Evolutionary conservation across 164 flowering plant species (phyloP).

Genomic region (Platanus orientalis): DNA sequence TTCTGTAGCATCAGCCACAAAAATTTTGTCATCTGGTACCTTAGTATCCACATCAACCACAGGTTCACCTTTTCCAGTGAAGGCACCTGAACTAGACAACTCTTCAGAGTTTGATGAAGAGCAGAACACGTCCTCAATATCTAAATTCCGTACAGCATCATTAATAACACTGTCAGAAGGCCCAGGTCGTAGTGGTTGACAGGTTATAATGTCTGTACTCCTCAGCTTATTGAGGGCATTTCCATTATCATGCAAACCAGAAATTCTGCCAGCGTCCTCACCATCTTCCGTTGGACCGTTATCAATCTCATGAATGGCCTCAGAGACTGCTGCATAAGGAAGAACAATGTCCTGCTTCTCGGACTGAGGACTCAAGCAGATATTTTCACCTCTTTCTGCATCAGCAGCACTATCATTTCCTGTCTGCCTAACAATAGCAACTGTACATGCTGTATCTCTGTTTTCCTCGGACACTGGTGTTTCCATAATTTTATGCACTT

Average conservation of each 20-base stretch:
- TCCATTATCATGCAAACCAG: neutral
- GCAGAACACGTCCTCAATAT: neutral
- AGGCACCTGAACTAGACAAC: constrained; percentile 2
- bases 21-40: constrained; percentile 5
- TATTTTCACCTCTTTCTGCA: constrained; percentile 1
- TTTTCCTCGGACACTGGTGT: constrained; percentile 1
- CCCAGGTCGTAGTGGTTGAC: neutral
- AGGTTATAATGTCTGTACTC: neutral
- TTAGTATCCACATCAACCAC: constrained; percentile 2
- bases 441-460: neutral
- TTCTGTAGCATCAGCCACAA: constrained; percentile 4
- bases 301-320: constrained; percentile 1
- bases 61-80: constrained; percentile 8
- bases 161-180: constrained; percentile 3
- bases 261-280: neutral
- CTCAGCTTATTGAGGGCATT: neutral
- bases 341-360: constrained; percentile 2
- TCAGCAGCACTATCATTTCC: constrained; percentile 7
- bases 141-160: neutral
- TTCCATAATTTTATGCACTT: neutral
- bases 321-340: neutral
- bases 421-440: neutral
- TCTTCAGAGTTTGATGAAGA: constrained; percentile 11
- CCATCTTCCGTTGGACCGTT: constrained; percentile 2
- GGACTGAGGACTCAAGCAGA: neutral